Conservation (phyloP, 75 land plant species). For the Selaginella tamariscina region DNA sequence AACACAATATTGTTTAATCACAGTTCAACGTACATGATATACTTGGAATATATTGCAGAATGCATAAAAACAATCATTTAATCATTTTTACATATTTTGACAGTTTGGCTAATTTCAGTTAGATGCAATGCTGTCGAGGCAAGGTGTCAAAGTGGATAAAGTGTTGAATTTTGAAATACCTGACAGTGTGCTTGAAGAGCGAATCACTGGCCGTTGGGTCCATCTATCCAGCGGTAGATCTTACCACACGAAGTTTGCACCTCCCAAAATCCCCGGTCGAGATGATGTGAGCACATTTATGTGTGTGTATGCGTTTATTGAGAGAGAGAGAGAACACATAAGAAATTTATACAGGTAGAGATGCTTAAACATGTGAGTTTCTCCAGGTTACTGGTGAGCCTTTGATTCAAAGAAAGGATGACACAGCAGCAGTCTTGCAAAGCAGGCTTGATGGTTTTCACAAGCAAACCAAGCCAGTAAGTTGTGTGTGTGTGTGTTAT, state of each 20-base stretch:
- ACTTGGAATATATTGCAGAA: no score
- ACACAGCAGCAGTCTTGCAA: slow-evolving; percentile 78
- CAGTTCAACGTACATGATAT: no score
- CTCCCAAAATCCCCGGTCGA: slow-evolving; percentile 75
- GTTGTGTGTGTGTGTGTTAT: not conserved
- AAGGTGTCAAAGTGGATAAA: slow-evolving; percentile 60
- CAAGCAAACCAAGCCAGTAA: slow-evolving; percentile 80
- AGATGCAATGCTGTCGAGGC: slow-evolving; percentile 70
- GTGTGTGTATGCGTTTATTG: no score
- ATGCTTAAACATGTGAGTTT: not conserved
- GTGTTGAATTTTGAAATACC: slow-evolving; percentile 78
- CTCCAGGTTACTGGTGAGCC: slow-evolving; percentile 75
- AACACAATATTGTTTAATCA: no score
- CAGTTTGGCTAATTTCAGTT: slow-evolving; percentile 34
- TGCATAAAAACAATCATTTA: no score
- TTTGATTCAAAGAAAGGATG: slow-evolving; percentile 92
- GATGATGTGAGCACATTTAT: slow-evolving; percentile 63
- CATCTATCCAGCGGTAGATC: slow-evolving; percentile 77
- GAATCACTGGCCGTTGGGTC: slow-evolving; percentile 95
- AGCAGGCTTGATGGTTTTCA: slow-evolving; percentile 85
- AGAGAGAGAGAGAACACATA: no score
- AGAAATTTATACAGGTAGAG: not conserved
- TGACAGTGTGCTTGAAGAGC: slow-evolving; percentile 78
- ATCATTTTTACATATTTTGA: no score
- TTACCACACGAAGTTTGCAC: slow-evolving; percentile 88